Conservation (phyloP, 805 yeast genomes). For the Schwanniomyces sp. region DNA sequence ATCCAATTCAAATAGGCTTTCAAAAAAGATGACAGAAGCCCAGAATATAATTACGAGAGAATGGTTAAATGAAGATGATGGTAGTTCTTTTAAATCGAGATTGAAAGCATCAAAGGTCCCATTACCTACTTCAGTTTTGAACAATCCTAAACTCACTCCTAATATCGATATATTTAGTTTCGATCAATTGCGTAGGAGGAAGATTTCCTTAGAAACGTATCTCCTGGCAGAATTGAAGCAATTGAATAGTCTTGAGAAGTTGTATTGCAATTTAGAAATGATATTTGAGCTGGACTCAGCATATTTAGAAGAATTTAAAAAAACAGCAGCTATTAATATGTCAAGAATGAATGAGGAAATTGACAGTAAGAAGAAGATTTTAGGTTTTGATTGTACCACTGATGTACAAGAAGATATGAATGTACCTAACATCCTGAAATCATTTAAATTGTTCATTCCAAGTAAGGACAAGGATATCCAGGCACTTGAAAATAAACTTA, state of each 20-base stretch:
- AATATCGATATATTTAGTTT: slow-evolving; percentile 19
- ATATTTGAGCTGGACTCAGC: slow-evolving; percentile 29
- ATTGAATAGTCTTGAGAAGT: slow-evolving; percentile 28
- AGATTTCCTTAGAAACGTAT: slow-evolving; percentile 32
- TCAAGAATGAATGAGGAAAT: slow-evolving; percentile 14
- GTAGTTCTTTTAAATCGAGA: slow-evolving; percentile 24
- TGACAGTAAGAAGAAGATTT: slow-evolving; percentile 4
- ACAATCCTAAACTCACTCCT: slow-evolving; percentile 7
- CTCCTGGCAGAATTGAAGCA: slow-evolving; percentile 42
- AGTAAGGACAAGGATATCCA: slow-evolving; percentile 16
- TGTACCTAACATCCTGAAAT: neutral
- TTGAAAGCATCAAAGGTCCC: slow-evolving; percentile 28
- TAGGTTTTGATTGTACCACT: slow-evolving; percentile 1
- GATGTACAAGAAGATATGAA: neutral
- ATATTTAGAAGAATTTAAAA: slow-evolving; percentile 31
- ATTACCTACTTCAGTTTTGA: slow-evolving; percentile 22
- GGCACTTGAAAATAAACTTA: slow-evolving; percentile 12
- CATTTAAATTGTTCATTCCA: slow-evolving; percentile 12
- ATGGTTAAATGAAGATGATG: slow-evolving; percentile 21
- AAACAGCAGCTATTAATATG: slow-evolving; percentile 14
- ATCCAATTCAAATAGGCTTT: slow-evolving; percentile 2
- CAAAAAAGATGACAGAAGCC: slow-evolving; percentile 18
- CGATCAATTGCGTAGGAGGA: slow-evolving; percentile 24
- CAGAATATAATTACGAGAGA: slow-evolving; percentile 19
- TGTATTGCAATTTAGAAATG: slow-evolving; percentile 20